Base-by-base conservation (phyloP, 495 filamentous ascomycete genomes). In the Hypoxylon subgilvum region DNA sequence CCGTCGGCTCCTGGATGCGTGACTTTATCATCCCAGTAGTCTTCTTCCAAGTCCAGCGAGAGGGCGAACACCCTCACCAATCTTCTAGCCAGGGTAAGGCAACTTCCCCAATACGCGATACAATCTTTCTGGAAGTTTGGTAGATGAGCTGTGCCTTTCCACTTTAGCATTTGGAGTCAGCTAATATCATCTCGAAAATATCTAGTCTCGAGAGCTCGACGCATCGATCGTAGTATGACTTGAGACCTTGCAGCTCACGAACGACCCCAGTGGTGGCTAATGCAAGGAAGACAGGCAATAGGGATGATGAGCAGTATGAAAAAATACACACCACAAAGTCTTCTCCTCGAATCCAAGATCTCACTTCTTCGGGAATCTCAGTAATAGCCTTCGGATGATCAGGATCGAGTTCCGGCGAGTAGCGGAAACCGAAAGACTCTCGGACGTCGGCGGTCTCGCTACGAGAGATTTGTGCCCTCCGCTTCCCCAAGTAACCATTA, bases 21-120 rank as follows among this genome's bases (percentile, higher is more conserved):
- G 31, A 71, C 75, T 19, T 79, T 69, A 9, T 69, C 65, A 50
- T 82, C 79, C 57, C 82, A 82, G 53, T 82, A 83, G 54, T 73
- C 55, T 50, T 83, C 79, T 0, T 71, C 69, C 25, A 82, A 68
- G 23, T 74, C 71, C 10, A 84, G 68, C 2, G 77, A 75, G 0
- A 84, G 68, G 0, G 80, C 79, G 55, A 84, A 82, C 28, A 80
- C 69, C 21, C 69, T 70, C 1, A 78, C 74, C 7, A 84, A 67
- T 35, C 72, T 74, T 34, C 81, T 69, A 6, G 80, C 76, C 6
- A 84, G 69, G 0, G 63, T 66, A 2, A 84, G 69, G 22, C 81
- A 77, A 6, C 48, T 56, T 27, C 72, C 66, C 73, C 78, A 82
- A 57, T 81, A 84, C 25, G 71, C 65, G 1, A 81, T 42, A 8